Evolutionary conservation across 768 basidiomycete species (phyloP), one percentile per base, ranked within the genome.

Genomic region (Mycena rebaudengoi): DNA sequence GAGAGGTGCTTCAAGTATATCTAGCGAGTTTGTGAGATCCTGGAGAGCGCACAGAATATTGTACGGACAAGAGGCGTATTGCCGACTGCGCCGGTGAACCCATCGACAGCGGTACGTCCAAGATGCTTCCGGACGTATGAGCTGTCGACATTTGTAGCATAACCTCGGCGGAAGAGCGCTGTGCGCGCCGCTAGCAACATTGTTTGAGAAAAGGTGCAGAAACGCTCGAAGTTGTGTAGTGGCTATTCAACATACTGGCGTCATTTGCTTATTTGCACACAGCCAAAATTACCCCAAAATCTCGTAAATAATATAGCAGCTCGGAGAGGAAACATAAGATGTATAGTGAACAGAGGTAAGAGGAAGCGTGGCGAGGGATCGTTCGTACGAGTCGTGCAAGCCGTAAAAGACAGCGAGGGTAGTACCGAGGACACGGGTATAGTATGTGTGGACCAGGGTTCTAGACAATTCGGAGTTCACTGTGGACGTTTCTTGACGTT

Each of bases 401-500:
- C 45, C 57, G 52, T 60, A n/a, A 52, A 40, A 64, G 43, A 64
- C 46, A 55, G 52, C 53, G 48, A 20, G 39, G 60, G 61, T 62
- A 62, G 48, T 49, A 64, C 50, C 57, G 57, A 64, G 53, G 51
- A 44, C 37, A 50, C n/a, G 50, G 50, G 45, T 41, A 30, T 62
- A 63, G 62, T 56, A 56, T 62, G 57, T 45, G 41, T 48, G 26
- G 43, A 45, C 48, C 55, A 45, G 57, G 43, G 49, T 43, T 60
- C 53, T 53, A 21, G 51, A 29, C 33, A 65, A 37, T 18, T 50
- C 68, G 64, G 45, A 67, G 59, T 70, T 83, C 77, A 93, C 78
- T 86, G 88, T 78, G 92, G 91, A 67, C 91, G 91, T 76, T 94
- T 95, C 86, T 97, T 96, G 73, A 98, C 94, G 76, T 98, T 98